A percentile compares a stretch with the other conserved stretches of the same genome.
Evolutionary conservation across 1,284 basidiomycete genomes (phyloP).

Genomic region (Meripilus lineatus): DNA sequence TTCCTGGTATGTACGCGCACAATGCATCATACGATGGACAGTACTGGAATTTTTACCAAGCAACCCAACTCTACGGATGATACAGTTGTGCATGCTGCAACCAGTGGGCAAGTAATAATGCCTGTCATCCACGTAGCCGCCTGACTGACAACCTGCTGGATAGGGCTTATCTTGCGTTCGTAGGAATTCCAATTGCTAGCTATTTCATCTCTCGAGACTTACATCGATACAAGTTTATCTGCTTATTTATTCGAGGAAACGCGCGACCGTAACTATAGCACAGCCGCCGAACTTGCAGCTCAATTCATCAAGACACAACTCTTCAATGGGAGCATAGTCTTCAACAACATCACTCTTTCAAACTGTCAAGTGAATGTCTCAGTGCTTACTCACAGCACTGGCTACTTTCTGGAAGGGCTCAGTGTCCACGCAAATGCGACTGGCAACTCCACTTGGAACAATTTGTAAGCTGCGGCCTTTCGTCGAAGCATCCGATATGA

Average conservation of each 20-base stretch:
- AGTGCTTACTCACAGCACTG: neutral
- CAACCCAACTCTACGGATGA: too few species aligned
- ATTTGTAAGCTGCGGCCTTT: conserved; percentile 6
- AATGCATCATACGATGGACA: neutral
- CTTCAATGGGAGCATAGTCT: conserved; percentile 4
- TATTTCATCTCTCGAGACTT: neutral
- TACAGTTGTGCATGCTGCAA: neutral
- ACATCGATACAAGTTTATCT: conserved; percentile 4
- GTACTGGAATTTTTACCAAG: too few species aligned
- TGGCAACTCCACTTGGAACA: neutral
- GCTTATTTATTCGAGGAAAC: conserved; percentile 4
- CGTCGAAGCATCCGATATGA: neutral
- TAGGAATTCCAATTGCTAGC: neutral
- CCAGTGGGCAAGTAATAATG: conserved; percentile 6
- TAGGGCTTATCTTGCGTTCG: conserved; percentile 8
- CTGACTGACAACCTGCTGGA: neutral
- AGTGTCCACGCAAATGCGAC: conserved; percentile 2
- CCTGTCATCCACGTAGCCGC: too few species aligned
- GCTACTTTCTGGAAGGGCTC: conserved; percentile 6
- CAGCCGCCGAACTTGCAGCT: conserved; percentile 2
- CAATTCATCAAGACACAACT: conserved; percentile 7
- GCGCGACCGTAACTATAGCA: neutral
- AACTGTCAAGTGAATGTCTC: neutral
- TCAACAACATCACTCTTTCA: conserved; percentile 2
- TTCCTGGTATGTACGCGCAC: conserved; percentile 6